Conservation (phyloP, 2,329 filamentous ascomycete genomes). For the Verticillium alfalfae region DNA sequence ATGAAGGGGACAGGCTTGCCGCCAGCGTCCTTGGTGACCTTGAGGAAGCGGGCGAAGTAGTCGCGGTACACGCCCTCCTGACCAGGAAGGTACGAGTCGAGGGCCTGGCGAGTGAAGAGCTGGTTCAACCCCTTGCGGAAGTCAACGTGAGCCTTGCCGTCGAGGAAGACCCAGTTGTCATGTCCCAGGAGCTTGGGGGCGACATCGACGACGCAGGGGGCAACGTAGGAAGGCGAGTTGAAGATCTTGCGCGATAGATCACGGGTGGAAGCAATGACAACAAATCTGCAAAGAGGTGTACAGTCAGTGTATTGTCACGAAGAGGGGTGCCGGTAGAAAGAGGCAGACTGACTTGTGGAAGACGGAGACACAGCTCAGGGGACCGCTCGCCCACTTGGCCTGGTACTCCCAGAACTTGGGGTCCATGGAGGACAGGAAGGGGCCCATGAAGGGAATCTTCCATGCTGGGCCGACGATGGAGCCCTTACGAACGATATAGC, state of each 20-base stretch:
- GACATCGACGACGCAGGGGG: conserved; percentile 92
- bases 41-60: conserved; percentile 76
- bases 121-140: conserved; percentile 96
- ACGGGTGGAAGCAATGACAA: conserved; percentile 90
- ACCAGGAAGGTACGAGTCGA: conserved; percentile 82
- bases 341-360: conserved; percentile 81
- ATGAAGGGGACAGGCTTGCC: conserved; percentile 83
- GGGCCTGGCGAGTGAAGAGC: conserved; percentile 85
- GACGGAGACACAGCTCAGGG: conserved; percentile 93
- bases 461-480: conserved; percentile 67
- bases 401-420: conserved; percentile 90
- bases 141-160: conserved; percentile 90
- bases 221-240: conserved; percentile 87
- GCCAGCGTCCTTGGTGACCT: conserved; percentile 65
- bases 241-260: conserved; percentile 96
- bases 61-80: conserved; percentile 87
- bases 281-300: conserved; percentile 58
- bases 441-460: conserved; percentile 88
- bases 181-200: conserved; percentile 89
- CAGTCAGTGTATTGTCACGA: conserved; percentile 2
- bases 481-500: conserved; percentile 70
- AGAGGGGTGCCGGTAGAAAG: background rate
- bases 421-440: conserved; percentile 86
- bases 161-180: conserved; percentile 95
- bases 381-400: conserved; percentile 85